Conservation (phyloP, 1,284 basidiomycete genomes). For the Apiotrichum akiyoshidainum region DNA sequence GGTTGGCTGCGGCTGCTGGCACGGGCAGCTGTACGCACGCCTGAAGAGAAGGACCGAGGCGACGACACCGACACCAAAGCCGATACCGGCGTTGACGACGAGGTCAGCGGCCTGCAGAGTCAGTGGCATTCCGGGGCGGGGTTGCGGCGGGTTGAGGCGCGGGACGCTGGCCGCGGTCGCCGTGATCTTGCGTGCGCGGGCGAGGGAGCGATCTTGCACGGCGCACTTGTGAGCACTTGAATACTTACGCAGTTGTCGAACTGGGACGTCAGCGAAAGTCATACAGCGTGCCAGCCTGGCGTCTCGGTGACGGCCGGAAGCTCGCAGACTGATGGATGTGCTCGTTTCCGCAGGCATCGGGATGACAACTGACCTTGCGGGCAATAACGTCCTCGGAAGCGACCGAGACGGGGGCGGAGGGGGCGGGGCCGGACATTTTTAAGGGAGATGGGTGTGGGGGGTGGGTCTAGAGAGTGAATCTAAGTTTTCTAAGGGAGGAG, state of each 20-base stretch:
- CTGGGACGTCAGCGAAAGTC: constrained; percentile 51
- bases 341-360: background rate
- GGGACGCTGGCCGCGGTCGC: no score
- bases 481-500: background rate
- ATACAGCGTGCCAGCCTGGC: background rate
- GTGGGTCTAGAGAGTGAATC: background rate
- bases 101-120: constrained; percentile 52
- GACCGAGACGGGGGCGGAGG: constrained; percentile 53
- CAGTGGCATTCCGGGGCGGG: constrained; percentile 33
- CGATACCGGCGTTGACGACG: constrained; percentile 72
- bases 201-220: no score
- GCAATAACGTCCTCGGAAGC: constrained; percentile 81
- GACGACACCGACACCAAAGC: constrained; percentile 90
- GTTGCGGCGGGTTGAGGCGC: no score
- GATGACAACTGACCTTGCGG: constrained; percentile 65
- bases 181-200: constrained; percentile 9
- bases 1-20: no score
- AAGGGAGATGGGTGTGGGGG: background rate
- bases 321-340: no score
- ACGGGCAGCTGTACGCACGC: constrained; percentile 61
- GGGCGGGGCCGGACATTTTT: constrained; percentile 18
- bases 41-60: constrained; percentile 92
- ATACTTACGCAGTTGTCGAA: constrained; percentile 87
- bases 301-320: no score
- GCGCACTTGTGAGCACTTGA: no score